phyloP scores from a whole-genome alignment of 2,329 filamentous ascomycete species.

The Fusarium cyanostomum region DNA sequence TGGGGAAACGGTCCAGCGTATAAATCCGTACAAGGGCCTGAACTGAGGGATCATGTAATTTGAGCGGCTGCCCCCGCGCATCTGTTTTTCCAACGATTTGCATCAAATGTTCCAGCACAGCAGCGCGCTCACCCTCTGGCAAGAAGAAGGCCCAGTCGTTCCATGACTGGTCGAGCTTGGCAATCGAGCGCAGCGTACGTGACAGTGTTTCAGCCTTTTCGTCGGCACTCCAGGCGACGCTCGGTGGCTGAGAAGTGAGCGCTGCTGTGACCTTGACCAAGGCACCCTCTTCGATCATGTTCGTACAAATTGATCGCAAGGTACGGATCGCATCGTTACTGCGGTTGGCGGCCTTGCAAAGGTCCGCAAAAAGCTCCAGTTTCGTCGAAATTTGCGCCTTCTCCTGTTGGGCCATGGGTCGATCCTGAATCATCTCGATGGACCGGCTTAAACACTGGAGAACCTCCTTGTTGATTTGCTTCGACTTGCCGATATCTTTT shows the following conservation, averaged over 20 bases:
- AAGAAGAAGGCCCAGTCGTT: constrained; percentile 66
- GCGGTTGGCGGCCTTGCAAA: constrained; percentile 63
- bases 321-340: constrained; percentile 66
- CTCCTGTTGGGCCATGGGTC: constrained; percentile 63
- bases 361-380: constrained; percentile 72
- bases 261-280: constrained; percentile 62
- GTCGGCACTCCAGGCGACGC: constrained; percentile 61
- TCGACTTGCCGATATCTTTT: constrained; percentile 53
- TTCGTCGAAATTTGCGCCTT: constrained; percentile 70
- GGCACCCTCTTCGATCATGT: constrained; percentile 67
- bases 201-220: constrained; percentile 63
- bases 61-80: constrained; percentile 48
- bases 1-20: constrained; percentile 58
- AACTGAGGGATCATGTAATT: constrained; percentile 57
- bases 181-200: constrained; percentile 66
- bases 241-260: constrained; percentile 60
- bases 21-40: constrained; percentile 61
- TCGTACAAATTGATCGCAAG: constrained; percentile 68
- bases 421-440: constrained; percentile 68
- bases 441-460: constrained; percentile 70
- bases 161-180: constrained; percentile 66
- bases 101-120: constrained; percentile 69
- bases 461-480: constrained; percentile 52
- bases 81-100: constrained; percentile 56
- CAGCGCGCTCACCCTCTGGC: constrained; percentile 61